Conservation (phyloP, 2,329 filamentous ascomycete genomes). For the Xylaria sp. region DNA sequence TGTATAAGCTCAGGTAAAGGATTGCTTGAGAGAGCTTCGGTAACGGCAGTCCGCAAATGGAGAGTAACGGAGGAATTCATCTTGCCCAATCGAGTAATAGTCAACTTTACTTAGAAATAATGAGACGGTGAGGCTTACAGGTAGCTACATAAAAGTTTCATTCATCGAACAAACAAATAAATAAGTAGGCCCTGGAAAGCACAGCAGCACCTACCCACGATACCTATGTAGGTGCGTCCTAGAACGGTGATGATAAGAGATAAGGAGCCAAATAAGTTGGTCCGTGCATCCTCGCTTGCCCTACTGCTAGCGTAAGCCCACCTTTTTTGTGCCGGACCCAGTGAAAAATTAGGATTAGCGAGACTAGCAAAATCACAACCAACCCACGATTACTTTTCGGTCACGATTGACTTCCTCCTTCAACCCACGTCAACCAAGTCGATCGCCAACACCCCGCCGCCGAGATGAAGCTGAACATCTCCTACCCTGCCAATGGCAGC, state of each 20-base stretch:
- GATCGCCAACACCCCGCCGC: constrained; percentile 54
- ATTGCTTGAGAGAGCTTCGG: constrained; percentile 45
- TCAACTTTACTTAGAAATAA: too few relatives aligned
- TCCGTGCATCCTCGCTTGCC: constrained; percentile 41
- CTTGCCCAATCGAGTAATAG: not conserved
- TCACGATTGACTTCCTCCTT: constrained; percentile 47
- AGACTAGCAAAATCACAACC: constrained; percentile 45
- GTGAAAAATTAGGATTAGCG: constrained; percentile 48
- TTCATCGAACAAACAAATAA: not conserved
- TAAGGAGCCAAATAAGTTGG: constrained; percentile 29
- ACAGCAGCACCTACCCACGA: not conserved
- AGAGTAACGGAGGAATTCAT: constrained; percentile 54
- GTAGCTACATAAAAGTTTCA: not conserved
- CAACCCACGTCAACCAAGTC: constrained; percentile 46
- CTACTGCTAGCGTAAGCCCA: constrained; percentile 41
- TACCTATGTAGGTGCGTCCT: not conserved
- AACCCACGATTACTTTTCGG: constrained; percentile 38
- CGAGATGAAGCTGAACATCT: constrained; percentile 80
- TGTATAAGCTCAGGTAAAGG: constrained; percentile 85
- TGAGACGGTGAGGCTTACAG: not conserved
- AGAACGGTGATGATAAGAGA: constrained; percentile 13
- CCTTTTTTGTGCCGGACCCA: constrained; percentile 40
- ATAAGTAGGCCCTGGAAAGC: not conserved
- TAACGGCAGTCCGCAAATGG: constrained; percentile 50
- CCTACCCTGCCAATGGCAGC: constrained; percentile 98